Evolutionary conservation across 192 early-diverging fungal species (phyloP), one percentile per base, ranked within the genome.

Genomic region (Pilaira anomala): DNA sequence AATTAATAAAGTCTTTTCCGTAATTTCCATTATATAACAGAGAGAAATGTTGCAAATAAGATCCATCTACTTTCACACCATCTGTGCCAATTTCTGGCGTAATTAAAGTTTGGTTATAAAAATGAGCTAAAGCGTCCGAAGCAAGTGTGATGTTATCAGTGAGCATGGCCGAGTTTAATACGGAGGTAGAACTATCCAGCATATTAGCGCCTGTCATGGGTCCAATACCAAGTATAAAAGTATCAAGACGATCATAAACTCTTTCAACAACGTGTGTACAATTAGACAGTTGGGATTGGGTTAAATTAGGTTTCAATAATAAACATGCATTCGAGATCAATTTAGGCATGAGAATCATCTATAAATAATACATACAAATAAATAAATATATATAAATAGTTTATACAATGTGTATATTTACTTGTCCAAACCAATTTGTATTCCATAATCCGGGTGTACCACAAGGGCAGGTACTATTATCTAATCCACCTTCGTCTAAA

Each of bases 371-470:
- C 11, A 36, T 33, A 33, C n/a, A 12, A 40, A 8, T 40, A 40
- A 40, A 40, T 45, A 45, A 28, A 28, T 13, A 36, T 7, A 30
- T 62, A 48, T 36, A 48, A 22, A 22, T 51, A 16, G 52, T n/a
- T n/a, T n/a, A n/a, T n/a, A n/a, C n/a, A n/a, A n/a, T n/a, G n/a
- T n/a, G n/a, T n/a, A 29, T 26, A 51, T 48, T 71, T 46, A 71
- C 67, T 28, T 69, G 67, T 24, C 52, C 67, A 63, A 53, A 69
- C 67, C 67, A 69, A 39, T 69, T 69, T 11, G 61, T 59, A 16
- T 63, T 69, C 67, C 67, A 69, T 26, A 69, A 60, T 14, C 67
- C 67, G 48, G 67, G 67, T 7, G 67, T 69, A 7, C 67, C 67
- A 63, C 67, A 69, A 26, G 67, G 67, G 18, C 67, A 69, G 3